Conservation (phyloP, 2,329 filamentous ascomycete genomes). For the Stemphylium lycopersici region DNA sequence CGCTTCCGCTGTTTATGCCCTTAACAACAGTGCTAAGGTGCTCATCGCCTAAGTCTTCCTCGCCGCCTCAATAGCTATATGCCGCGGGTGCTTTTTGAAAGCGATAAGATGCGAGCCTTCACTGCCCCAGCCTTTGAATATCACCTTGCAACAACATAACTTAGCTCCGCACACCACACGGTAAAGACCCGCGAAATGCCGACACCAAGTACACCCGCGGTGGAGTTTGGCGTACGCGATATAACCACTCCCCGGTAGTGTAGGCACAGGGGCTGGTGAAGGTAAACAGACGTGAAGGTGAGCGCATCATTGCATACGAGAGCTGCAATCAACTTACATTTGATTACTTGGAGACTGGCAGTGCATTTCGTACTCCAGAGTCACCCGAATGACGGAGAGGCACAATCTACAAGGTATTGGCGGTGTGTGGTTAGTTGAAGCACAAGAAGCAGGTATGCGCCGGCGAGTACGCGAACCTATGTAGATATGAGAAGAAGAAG, state of each 20-base stretch:
- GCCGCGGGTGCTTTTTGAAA: not conserved
- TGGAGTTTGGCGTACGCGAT: no score
- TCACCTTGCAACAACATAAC: no score
- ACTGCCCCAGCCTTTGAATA: not conserved
- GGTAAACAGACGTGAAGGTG: not conserved
- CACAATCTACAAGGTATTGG: not conserved
- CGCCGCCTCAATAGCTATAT: not conserved
- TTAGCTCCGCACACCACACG: no score
- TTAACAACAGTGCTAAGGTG: no score
- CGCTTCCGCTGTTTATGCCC: not conserved
- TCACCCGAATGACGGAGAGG: not conserved
- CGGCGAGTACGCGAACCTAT: no score
- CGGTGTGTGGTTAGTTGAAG: not conserved
- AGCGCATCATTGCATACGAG: not conserved
- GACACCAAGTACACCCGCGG: not conserved
- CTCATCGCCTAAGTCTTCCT: not conserved
- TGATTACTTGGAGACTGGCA: not conserved
- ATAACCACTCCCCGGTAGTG: not conserved
- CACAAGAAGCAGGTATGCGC: not conserved
- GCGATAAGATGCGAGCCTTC: not conserved
- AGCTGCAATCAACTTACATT: not conserved
- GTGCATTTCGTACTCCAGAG: not conserved
- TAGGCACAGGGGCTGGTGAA: not conserved
- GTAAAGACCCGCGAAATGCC: not conserved
- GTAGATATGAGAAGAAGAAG: no score